Conservation (phyloP, 2,329 filamentous ascomycete genomes). For the Coleophoma crateriformis region DNA sequence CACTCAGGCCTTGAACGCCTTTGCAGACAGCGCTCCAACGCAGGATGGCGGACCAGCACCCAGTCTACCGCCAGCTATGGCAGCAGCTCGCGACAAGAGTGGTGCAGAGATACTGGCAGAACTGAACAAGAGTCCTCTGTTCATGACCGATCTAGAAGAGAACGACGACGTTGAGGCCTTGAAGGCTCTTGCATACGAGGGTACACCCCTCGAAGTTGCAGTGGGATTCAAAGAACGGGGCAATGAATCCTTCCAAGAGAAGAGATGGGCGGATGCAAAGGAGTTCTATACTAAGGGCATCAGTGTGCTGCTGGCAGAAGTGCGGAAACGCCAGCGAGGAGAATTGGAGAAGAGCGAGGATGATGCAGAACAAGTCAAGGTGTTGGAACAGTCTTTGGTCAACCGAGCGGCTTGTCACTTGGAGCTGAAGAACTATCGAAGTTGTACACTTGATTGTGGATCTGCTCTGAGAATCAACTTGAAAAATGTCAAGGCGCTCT, state of each 20-base stretch:
- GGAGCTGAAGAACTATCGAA: constrained; percentile 82
- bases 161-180: constrained; percentile 83
- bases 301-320: constrained; percentile 60
- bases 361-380: constrained; percentile 35
- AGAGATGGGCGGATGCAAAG: constrained; percentile 74
- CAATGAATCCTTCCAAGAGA: constrained; percentile 76
- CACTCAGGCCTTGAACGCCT: constrained; percentile 20
- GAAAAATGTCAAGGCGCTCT: constrained; percentile 83
- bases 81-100: constrained; percentile 47
- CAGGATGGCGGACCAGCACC: constrained; percentile 18
- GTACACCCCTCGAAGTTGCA: constrained; percentile 77
- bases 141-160: constrained; percentile 91
- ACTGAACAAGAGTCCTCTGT: constrained; percentile 72
- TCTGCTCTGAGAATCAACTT: constrained; percentile 74
- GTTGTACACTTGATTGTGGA: constrained; percentile 79
- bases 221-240: constrained; percentile 85
- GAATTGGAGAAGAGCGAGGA: constrained; percentile 35
- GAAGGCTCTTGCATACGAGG: constrained; percentile 87
- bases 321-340: constrained; percentile 43
- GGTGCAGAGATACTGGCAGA: constrained; percentile 56
- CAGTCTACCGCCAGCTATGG: constrained; percentile 50
- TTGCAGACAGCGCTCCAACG: constrained; percentile 1
- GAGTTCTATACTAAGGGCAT: constrained; percentile 93
- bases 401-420: constrained; percentile 91
- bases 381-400: constrained; percentile 72